Evolutionary conservation across 2,329 filamentous ascomycete genomes (phyloP), one percentile per base, ranked within the genome.

Genomic region (Elsinoe australis): DNA sequence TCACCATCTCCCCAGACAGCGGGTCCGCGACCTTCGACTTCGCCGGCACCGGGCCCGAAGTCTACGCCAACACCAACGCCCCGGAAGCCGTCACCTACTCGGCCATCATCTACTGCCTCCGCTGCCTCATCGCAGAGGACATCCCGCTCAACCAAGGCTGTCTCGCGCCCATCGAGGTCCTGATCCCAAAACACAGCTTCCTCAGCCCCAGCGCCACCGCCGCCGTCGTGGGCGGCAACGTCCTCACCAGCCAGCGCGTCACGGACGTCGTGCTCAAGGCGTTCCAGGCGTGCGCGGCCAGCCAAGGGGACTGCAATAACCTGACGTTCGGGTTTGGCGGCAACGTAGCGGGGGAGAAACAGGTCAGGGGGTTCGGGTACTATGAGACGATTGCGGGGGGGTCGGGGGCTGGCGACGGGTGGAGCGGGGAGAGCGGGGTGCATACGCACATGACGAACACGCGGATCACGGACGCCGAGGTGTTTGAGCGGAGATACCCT

Each of bases 91-190:
- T 92, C 39, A 89, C 85, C 0, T 87, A 85, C 66, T 84, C 78
- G 28, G 86, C 85, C 42, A 89, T 92, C 59, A 90, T 92, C 60
- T 94, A 94, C 71, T 87, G 83, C 57, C 72, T 94, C 9, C 80
- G 87, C 36, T 86, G 82, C 42, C 53, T 94, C 50, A 87, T 94
- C 57, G 80, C 77, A 29, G 79, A 86, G 54, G 85, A 90, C 56
- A 89, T 94, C 10, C 87, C 87, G 0, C 74, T 94, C 3, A 94
- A 94, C 67, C 87, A 94, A 66, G 87, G 87, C 54, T 94, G 85
- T 53, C 71, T 90, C 2, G 77, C 77, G 31, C 85, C 85, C 0
- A 84, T 89, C 58, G 74, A 79, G 49, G 82, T 89, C 58, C 70
- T 72, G 28, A 85, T 88, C 44, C 83, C 85, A 0, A 74, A 77